Conservation (phyloP, 805 yeast species). For the Scheffersomyces ergatensis region DNA sequence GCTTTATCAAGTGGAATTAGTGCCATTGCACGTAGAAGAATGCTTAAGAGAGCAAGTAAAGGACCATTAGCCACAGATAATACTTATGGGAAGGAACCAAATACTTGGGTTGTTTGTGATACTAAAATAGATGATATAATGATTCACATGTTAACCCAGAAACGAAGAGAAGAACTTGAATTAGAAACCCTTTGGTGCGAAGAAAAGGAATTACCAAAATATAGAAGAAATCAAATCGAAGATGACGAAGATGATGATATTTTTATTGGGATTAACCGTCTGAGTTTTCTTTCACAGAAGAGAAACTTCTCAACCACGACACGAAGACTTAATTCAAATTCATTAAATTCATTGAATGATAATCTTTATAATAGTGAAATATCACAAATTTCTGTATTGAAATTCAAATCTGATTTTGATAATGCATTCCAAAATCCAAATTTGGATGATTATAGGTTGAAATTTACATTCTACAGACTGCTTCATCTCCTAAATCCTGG, state of each 20-base stretch:
- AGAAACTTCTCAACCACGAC: not conserved
- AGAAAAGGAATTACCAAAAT: slow-evolving; percentile 31
- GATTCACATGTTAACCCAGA: slow-evolving; percentile 71
- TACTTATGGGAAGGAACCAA: slow-evolving; percentile 56
- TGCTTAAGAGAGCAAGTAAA: slow-evolving; percentile 53
- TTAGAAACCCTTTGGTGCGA: slow-evolving; percentile 68
- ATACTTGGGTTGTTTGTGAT: slow-evolving; percentile 84
- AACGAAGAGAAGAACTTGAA: slow-evolving; percentile 64
- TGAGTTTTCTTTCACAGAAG: not conserved
- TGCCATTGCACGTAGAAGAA: slow-evolving; percentile 35
- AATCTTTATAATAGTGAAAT: not conserved
- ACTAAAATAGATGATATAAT: slow-evolving; percentile 59
- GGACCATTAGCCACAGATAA: slow-evolving; percentile 51
- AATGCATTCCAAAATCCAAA: slow-evolving; percentile 5
- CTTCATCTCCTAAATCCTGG: slow-evolving; percentile 25
- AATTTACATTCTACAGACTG: slow-evolving; percentile 20
- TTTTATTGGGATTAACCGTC: slow-evolving; percentile 36
- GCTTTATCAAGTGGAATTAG: slow-evolving; percentile 54
- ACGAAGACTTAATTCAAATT: not conserved
- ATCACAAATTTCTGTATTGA: not conserved
- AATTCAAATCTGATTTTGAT: slow-evolving; percentile 11
- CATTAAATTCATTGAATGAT: not conserved
- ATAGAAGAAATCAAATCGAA: slow-evolving; percentile 10
- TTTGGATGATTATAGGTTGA: slow-evolving; percentile 16
- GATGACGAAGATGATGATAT: slow-evolving; percentile 29